Percentiles rank a stretch among this genome's conserved stretches.
Conservation (phyloP, 805 yeast genomes). For the Candida sonorensis region DNA sequence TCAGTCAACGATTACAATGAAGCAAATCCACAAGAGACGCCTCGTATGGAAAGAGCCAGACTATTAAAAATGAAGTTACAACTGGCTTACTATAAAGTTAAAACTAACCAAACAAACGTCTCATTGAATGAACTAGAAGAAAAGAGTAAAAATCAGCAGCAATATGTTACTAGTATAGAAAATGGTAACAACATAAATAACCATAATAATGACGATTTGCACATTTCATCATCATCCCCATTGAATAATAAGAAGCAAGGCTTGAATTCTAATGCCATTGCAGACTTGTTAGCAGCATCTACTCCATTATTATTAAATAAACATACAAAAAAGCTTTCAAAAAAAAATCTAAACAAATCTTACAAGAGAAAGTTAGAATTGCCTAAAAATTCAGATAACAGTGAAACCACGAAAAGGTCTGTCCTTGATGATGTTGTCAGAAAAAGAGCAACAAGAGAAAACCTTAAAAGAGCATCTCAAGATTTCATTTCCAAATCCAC, state of each 20-base stretch:
- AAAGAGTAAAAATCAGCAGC: conserved; percentile 1
- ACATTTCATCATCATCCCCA: conserved; percentile 1
- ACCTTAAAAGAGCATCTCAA: conserved; percentile 21
- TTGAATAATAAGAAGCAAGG: conserved; percentile 19
- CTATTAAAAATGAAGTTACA: conserved; percentile 40
- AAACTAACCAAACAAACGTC: conserved; percentile 37
- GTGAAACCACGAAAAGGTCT: too few relatives aligned
- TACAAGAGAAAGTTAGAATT: too few relatives aligned
- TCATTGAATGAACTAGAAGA: conserved; percentile 23
- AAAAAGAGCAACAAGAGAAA: conserved; percentile 22
- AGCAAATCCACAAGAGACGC: conserved; percentile 11
- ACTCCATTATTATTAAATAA: conserved; percentile 17
- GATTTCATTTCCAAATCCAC: too few relatives aligned
- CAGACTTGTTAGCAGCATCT: conserved; percentile 31
- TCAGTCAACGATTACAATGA: conserved; percentile 6
- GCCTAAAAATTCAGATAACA: too few relatives aligned
- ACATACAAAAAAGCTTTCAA: conserved; percentile 1
- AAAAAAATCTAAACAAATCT: too few relatives aligned
- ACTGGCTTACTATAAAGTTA: conserved; percentile 45
- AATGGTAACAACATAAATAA: too few relatives aligned
- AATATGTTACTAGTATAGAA: background rate
- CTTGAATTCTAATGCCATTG: conserved; percentile 16
- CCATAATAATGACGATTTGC: too few relatives aligned
- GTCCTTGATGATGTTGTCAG: conserved; percentile 22
- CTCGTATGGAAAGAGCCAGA: conserved; percentile 29